phyloP scores from a whole-genome alignment of 768 basidiomycete species.

The Russula olivacea region DNA sequence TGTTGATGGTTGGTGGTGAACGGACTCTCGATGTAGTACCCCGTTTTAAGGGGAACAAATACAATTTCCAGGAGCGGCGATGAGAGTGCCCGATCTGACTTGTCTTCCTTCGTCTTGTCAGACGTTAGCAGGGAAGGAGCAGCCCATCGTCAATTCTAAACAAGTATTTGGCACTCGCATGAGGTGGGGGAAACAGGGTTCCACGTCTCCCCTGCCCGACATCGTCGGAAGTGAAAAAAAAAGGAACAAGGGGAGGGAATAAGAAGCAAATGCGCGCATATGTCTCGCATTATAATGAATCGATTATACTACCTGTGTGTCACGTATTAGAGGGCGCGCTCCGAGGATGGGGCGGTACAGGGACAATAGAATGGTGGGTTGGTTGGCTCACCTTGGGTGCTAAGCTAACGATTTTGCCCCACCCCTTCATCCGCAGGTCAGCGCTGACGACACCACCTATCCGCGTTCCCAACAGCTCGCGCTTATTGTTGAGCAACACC shows the following conservation, averaged over 20 bases:
- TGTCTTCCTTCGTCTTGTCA: not conserved
- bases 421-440: slow-evolving; percentile 84
- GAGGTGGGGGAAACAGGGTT: not conserved
- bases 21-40: not conserved
- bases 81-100: slow-evolving; percentile 1
- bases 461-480: slow-evolving; percentile 91
- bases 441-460: slow-evolving; percentile 92
- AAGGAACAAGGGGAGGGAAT: not conserved
- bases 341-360: slow-evolving; percentile 2
- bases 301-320: slow-evolving; percentile 16
- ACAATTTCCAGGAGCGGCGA: slow-evolving; percentile 9
- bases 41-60: slow-evolving; percentile 1
- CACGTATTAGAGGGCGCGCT: not conserved
- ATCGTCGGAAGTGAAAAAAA: slow-evolving; percentile 7
- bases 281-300: not conserved
- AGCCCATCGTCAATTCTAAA: slow-evolving; percentile 2
- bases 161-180: not conserved
- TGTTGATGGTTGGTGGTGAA: slow-evolving; percentile 2
- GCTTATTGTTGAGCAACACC: slow-evolving; percentile 90
- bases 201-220: not conserved
- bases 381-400: slow-evolving; percentile 69
- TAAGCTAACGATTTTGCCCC: slow-evolving; percentile 89
- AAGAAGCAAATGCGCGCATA: not conserved
- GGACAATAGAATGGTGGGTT: not conserved
- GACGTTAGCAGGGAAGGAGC: slow-evolving; percentile 2